phyloP scores from a whole-genome alignment of 1,284 basidiomycete species.

The Leccinum solheimii region DNA sequence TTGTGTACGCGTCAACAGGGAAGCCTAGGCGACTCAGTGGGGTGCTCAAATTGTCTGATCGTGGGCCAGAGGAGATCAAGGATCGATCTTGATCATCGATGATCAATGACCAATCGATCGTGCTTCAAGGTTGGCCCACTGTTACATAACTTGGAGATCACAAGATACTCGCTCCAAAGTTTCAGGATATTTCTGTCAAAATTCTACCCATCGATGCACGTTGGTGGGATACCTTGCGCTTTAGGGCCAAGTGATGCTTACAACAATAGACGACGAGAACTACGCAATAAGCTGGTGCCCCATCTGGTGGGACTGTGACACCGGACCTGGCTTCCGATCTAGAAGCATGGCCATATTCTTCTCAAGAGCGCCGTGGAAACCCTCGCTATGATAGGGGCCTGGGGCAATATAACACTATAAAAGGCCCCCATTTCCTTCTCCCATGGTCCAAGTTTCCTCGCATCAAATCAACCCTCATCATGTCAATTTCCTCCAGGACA shows the following conservation, averaged over 20 bases:
- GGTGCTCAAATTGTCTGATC: neutral
- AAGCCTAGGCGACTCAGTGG: too few species aligned
- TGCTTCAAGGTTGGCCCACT: neutral
- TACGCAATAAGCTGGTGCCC: neutral
- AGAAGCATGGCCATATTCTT: neutral
- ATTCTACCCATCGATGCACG: neutral
- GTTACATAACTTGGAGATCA: neutral
- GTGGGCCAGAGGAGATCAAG: neutral
- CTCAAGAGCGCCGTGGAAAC: neutral
- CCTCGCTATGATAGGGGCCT: neutral
- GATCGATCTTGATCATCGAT: neutral
- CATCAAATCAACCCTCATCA: neutral
- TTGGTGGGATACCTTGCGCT: neutral
- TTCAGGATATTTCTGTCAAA: neutral
- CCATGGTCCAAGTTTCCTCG: neutral
- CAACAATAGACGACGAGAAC: neutral
- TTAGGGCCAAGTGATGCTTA: neutral
- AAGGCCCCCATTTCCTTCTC: neutral
- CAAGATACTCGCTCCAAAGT: neutral
- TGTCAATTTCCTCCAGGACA: conserved; percentile 27
- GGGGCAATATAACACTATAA: conserved; percentile 3
- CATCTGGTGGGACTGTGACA: neutral
- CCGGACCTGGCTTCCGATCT: neutral
- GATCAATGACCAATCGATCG: neutral
- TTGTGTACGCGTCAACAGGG: too few species aligned